Conservation (phyloP, 345 rosid genomes). For the Arabis hirsuta region DNA sequence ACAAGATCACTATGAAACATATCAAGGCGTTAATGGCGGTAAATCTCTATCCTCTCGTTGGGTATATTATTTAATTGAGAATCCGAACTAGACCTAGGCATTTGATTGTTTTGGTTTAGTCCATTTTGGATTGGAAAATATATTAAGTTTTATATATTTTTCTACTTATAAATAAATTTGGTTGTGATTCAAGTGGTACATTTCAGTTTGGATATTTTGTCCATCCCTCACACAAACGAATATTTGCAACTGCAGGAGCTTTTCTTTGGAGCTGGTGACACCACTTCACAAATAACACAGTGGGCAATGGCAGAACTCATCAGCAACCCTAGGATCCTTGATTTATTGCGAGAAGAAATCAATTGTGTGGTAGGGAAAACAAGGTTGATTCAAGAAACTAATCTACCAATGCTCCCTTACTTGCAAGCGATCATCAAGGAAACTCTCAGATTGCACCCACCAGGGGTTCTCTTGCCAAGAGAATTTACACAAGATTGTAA, state of each 20-base stretch:
- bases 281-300: neutral
- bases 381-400: constrained; percentile 32
- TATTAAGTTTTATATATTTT: too few relatives aligned
- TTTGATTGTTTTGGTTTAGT: too few relatives aligned
- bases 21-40: too few relatives aligned
- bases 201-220: too few relatives aligned
- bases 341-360: constrained; percentile 25
- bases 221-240: constrained; percentile 30
- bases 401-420: neutral
- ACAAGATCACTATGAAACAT: neutral
- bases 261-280: constrained; percentile 30
- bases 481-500: neutral
- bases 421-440: constrained; percentile 10
- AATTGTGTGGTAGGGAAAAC: constrained; percentile 23
- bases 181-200: too few relatives aligned
- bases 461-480: neutral
- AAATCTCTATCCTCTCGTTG: too few relatives aligned
- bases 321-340: constrained; percentile 25
- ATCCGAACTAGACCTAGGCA: too few relatives aligned
- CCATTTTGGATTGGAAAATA: too few relatives aligned
- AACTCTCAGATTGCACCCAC: constrained; percentile 25
- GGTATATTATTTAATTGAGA: too few relatives aligned
- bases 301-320: constrained; percentile 30
- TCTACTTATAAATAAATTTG: too few relatives aligned
- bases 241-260: constrained; percentile 24